Base-by-base conservation (phyloP, 352 stramenopile genomes). In the Globisporangium spiculum region DNA sequence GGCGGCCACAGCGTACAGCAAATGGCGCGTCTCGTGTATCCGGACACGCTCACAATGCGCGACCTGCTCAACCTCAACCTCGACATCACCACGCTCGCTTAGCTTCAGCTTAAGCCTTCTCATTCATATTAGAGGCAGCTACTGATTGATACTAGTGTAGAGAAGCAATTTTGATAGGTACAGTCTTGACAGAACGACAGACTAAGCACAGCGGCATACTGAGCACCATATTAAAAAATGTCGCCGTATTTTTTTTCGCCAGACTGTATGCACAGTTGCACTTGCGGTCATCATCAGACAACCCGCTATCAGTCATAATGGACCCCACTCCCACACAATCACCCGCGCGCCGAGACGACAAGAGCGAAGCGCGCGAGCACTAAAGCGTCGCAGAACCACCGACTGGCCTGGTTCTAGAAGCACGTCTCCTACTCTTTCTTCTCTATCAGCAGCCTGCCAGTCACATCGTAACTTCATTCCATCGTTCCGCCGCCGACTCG, bases 41-140 rank as follows among this genome's bases (percentile, higher is more conserved):
- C 54, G 14, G 16, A 48, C 34, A 57, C 38, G 10, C 63, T 69
- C 53, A 30, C 63, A 10, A 10, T 56, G 8, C 26, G 27, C 2
- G 44, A 60, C 16, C 24, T 65, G 63, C 44, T 54, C 32, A 26
- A 57, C 18, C 60, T 66, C 48, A 66, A 58, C 18, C 60, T 66
- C 48, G 58, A 58, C 60, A 66, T 60, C 54, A 60, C 26, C 54
- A 60, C 26, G 54, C 54, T 60, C 54, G 54, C 54, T 1, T 44
- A 16, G 38, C 38, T 46, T 46, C 4, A 32, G 30, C 30, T 32
- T 32, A 32, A 44, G 14, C 24, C 8, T n/a, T 9, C 5, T 20
- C 22, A 14, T 12, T 10, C 20, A n/a, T 36, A 58, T 59, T 22
- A 24, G 44, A 52, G 44, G 44, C 44, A 24, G 44, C 44, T 12